Base-by-base conservation (phyloP, 2,329 filamentous ascomycete species). In the Fusarium udum region DNA sequence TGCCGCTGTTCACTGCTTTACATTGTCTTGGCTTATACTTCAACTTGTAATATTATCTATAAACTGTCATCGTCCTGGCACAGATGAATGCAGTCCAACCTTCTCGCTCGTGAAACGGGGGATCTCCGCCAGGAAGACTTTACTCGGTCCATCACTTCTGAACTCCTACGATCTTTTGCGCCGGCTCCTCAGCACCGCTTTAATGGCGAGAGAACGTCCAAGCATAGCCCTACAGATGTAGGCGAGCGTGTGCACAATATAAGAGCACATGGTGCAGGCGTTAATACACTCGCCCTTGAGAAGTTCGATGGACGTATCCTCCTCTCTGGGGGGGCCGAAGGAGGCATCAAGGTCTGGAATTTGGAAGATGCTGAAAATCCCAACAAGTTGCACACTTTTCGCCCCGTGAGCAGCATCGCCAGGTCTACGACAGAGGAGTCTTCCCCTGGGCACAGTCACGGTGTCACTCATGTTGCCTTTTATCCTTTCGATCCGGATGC, bases 261-360 rank as follows among this genome's bases (percentile, higher is more conserved):
- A 67, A 87, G 87, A 85, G 93, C 94, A 3, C 95, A 97, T 81
- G 88, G 89, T 61, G 89, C 93, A 8, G 95, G 95, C 20, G 93
- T 95, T 42, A 96, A 92, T 78, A 90, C 92, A 43, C 84, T 98
- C 45, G 91, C 92, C 0, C 87, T 97, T 43, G 95, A 98, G 78
- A 90, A 91, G 56, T 94, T 96, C 78, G 93, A 96, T 71, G 94
- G 93, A 7, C 79, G 80, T 76, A 92, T 93, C 74, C 87, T 98
- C 71, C 83, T 97, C 4, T 97, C 95, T 1, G 95, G 94, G 8
- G 95, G 95, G 36, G 92, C 93, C 9, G 94, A 97, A 79, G 93
- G 93, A 15, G 93, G 92, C 2, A 90, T 98, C 78, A 93, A 91
- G 74, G 84, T 98, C 51, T 98, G 95, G 95, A 92, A 98, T 82